Percentiles rank a stretch among this genome's conserved stretches.
These are phyloP conservation scores for Phoenix dactylifera DNA, from an alignment of 176 grass and related monocot species.

Conservation along the genomic window DNA sequence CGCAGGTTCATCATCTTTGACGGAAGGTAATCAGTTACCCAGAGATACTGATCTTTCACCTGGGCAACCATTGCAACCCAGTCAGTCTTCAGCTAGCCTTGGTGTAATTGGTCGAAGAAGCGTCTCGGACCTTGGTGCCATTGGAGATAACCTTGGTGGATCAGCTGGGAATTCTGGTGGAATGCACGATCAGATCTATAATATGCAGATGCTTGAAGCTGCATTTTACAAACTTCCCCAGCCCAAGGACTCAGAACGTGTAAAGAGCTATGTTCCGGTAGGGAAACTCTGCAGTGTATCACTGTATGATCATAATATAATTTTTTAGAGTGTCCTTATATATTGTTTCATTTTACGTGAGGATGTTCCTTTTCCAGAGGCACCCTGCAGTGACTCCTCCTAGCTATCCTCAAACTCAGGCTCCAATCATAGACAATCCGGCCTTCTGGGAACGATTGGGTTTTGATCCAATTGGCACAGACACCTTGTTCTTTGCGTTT, in stretches of 20 bases:
- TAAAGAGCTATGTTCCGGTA: slow-evolving; percentile 77
- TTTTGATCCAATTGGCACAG: slow-evolving; percentile 64
- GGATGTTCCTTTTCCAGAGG: slow-evolving; percentile 39
- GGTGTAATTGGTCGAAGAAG: slow-evolving; percentile 96
- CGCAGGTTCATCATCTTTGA: slow-evolving; percentile 24
- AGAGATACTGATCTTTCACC: slow-evolving; percentile 63
- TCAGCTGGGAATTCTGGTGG: slow-evolving; percentile 33
- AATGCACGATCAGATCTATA: slow-evolving; percentile 60
- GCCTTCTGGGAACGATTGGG: slow-evolving; percentile 88
- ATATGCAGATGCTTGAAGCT: slow-evolving; percentile 90
- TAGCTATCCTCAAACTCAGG: slow-evolving; percentile 81
- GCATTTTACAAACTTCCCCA: slow-evolving; percentile 85
- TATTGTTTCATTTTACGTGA: background rate
- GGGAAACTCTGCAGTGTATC: background rate
- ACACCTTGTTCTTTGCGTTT: slow-evolving; percentile 96
- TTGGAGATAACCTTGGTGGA: slow-evolving; percentile 71
- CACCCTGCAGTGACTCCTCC: slow-evolving; percentile 64
- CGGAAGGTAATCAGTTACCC: slow-evolving; percentile 66
- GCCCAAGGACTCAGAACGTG: slow-evolving; percentile 80
- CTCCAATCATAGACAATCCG: slow-evolving; percentile 70
- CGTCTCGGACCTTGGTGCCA: slow-evolving; percentile 67
- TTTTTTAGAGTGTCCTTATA: too few relatives aligned
- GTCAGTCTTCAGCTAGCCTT: slow-evolving; percentile 48
- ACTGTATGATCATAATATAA: background rate
- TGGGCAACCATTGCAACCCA: slow-evolving; percentile 78